These are phyloP conservation scores for Sporothrix curviconia DNA, from an alignment of 2,329 filamentous ascomycete species.

Conservation along the genomic window DNA sequence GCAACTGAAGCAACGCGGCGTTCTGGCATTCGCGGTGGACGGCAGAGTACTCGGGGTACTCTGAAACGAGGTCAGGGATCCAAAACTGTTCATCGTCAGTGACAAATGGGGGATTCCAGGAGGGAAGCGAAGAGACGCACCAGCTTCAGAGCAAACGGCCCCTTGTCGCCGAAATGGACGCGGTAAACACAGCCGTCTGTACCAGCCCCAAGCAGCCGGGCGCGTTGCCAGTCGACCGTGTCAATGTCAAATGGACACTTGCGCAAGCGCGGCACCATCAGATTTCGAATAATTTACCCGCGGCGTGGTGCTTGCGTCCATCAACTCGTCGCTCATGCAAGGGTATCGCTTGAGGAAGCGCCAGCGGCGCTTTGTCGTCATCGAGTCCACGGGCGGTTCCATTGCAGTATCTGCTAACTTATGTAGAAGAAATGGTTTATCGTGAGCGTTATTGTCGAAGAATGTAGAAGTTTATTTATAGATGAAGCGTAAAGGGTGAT, in stretches of 20 bases:
- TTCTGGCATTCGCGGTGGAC: slow-evolving; percentile 14
- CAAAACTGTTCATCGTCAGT: slow-evolving; percentile 3
- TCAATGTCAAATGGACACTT: slow-evolving; percentile 12
- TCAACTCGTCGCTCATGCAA: slow-evolving; percentile 7
- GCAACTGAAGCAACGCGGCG: slow-evolving; percentile 7
- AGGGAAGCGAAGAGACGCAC: background rate
- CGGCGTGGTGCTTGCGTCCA: background rate
- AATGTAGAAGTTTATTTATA: too few species aligned
- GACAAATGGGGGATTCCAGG: too few species aligned
- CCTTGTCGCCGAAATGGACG: slow-evolving; percentile 12
- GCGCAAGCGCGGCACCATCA: slow-evolving; percentile 4
- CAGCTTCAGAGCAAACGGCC: slow-evolving; percentile 12
- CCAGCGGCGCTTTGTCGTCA: slow-evolving; percentile 2
- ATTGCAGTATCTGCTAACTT: too few species aligned
- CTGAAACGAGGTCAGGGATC: background rate
- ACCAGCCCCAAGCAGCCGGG: background rate
- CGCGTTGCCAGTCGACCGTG: slow-evolving; percentile 7
- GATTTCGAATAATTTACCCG: background rate
- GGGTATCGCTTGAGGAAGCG: background rate
- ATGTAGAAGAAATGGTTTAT: too few species aligned
- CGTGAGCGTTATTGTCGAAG: too few species aligned
- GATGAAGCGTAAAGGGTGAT: too few species aligned
- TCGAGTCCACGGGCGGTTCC: background rate
- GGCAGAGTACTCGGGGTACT: slow-evolving; percentile 1
- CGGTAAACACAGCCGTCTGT: slow-evolving; percentile 9